Evolutionary conservation across 2,329 filamentous ascomycete species (phyloP).

Genomic region (Botrytis porri): DNA sequence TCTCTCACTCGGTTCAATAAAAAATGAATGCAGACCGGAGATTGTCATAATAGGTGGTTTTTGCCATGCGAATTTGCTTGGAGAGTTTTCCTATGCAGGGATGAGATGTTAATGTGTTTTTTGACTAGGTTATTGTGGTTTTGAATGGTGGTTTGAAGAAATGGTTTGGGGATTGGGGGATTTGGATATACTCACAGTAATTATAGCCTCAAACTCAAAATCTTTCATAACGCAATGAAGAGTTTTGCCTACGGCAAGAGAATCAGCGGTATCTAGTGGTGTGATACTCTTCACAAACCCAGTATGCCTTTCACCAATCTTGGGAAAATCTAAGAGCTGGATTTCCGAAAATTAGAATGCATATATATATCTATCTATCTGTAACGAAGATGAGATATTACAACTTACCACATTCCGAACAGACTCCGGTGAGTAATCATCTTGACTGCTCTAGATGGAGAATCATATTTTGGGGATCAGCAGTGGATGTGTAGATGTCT

Average conservation of each 20-base stretch:
- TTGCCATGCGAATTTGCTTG: background rate
- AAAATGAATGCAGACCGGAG: background rate
- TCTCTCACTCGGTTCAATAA: background rate
- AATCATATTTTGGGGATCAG: background rate
- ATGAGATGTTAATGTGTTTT: background rate
- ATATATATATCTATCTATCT: too few relatives aligned
- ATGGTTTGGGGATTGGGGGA: too few relatives aligned
- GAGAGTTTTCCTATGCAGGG: background rate
- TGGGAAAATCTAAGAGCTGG: conserved; percentile 3
- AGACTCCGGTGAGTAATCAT: background rate
- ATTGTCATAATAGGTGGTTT: conserved; percentile 1
- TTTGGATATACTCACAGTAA: background rate
- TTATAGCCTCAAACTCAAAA: background rate
- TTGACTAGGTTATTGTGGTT: background rate
- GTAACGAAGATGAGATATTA: background rate
- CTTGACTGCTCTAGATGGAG: background rate
- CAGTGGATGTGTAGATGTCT: background rate
- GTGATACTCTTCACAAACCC: conserved; percentile 1
- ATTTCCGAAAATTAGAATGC: background rate
- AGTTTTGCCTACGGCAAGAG: background rate
- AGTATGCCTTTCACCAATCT: background rate
- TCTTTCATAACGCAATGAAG: background rate
- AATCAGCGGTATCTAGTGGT: background rate
- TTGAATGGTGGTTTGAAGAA: background rate
- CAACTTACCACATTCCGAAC: background rate